phyloP scores from a whole-genome alignment of 495 filamentous ascomycete species.

The Aspergillus indologenus region DNA sequence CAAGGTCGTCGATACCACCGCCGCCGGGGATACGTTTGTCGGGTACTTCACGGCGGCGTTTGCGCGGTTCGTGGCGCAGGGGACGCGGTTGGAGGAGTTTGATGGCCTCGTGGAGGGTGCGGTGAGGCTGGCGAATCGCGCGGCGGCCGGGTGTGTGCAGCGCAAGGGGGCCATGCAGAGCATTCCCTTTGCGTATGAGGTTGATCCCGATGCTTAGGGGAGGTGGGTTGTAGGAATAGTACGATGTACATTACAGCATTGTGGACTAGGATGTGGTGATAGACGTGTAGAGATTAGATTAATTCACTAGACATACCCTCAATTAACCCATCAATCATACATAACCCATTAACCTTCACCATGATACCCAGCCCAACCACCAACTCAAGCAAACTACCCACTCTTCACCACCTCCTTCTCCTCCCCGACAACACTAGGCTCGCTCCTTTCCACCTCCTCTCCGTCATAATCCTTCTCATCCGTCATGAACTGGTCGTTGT shows the following conservation, averaged over 20 bases:
- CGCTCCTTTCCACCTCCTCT: neutral
- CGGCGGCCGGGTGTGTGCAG: slow-evolving; percentile 74
- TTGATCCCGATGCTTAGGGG: slow-evolving; percentile 25
- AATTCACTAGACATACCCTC: too few relatives aligned
- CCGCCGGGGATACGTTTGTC: slow-evolving; percentile 92
- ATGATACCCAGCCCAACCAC: too few relatives aligned
- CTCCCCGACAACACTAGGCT: neutral
- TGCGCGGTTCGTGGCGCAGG: slow-evolving; percentile 66
- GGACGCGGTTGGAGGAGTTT: slow-evolving; percentile 41
- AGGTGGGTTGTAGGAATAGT: too few relatives aligned
- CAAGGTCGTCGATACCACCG: slow-evolving; percentile 88
- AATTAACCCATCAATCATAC: too few relatives aligned
- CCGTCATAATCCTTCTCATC: slow-evolving; percentile 22
- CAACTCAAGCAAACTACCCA: neutral
- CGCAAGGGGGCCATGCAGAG: slow-evolving; percentile 77
- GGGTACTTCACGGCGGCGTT: slow-evolving; percentile 38
- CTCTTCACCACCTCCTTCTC: neutral
- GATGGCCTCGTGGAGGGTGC: slow-evolving; percentile 56
- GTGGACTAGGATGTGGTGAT: too few relatives aligned
- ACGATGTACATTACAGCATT: too few relatives aligned
- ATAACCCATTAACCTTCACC: neutral
- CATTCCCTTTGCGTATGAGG: slow-evolving; percentile 85
- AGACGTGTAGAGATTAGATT: too few relatives aligned
- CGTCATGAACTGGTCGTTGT: slow-evolving; percentile 44
- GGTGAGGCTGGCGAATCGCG: slow-evolving; percentile 65